A percentile compares a stretch with the other conserved stretches of the same genome.
Evolutionary conservation across 305 asterid species (phyloP).

Genomic region (Fraxinus angustifolia): DNA sequence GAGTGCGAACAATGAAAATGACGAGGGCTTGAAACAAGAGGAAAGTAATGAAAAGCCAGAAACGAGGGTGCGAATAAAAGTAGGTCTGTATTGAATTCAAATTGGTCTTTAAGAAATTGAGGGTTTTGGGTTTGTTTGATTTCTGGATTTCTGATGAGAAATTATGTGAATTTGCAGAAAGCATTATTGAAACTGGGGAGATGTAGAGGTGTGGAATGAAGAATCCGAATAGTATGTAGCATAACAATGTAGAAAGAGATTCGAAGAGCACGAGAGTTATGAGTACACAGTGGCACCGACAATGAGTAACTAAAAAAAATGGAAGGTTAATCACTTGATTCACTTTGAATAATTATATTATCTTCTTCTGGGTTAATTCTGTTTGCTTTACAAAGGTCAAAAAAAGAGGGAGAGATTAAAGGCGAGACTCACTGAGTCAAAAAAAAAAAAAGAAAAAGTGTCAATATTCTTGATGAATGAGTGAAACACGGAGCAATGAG

Average conservation of each 20-base stretch:
- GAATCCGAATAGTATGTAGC: background rate
- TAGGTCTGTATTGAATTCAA: slow-evolving; percentile 33
- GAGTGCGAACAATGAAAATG: slow-evolving; percentile 45
- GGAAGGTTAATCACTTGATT: background rate
- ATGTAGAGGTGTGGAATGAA: background rate
- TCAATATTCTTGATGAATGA: background rate
- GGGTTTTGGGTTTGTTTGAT: slow-evolving; percentile 36
- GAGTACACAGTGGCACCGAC: background rate
- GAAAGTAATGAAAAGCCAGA: slow-evolving; percentile 60
- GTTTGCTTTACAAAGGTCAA: background rate
- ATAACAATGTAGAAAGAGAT: background rate
- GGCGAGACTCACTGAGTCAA: background rate
- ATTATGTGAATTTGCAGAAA: slow-evolving; percentile 20
- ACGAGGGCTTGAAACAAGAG: slow-evolving; percentile 59
- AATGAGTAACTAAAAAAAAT: background rate
- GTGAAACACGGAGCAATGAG: background rate
- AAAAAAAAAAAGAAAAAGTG: background rate
- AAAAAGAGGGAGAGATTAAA: background rate
- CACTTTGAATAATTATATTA: background rate
- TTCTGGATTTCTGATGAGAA: slow-evolving; percentile 32
- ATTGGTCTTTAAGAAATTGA: slow-evolving; percentile 23
- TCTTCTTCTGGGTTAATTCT: background rate
- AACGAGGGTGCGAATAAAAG: slow-evolving; percentile 56
- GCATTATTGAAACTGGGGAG: slow-evolving; percentile 18
- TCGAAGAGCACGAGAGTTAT: background rate